Base-by-base conservation (phyloP, 768 basidiomycete species). In the Mrakia blollopis region DNA sequence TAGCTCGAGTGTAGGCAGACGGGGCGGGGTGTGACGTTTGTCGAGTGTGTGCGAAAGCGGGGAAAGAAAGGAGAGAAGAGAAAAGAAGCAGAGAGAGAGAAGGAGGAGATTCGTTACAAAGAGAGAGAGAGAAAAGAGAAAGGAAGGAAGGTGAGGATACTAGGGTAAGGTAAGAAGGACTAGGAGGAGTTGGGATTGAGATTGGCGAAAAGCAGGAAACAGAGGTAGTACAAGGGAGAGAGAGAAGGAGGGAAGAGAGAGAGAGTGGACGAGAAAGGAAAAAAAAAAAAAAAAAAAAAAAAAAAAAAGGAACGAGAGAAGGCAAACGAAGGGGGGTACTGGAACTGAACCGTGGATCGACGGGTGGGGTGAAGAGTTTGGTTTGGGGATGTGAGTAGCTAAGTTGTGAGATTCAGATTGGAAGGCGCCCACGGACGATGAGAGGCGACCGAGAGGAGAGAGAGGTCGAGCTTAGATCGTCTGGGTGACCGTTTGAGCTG, bases 401-500 rank as follows among this genome's bases (percentile, higher is more conserved):
- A 60, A 7, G 41, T 23, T 47, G 44, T 5, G 39, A 41, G 39
- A 11, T 5, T 41, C 5, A 11, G 5, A 41, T 41, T 41, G 44
- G 47, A 50, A 21, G 47, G 7, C 11, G 14, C 44, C 44, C 11
- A 50, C 47, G 47, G 11, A 41, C 21, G 30, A 61, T 35, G 52
- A 37, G 62, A 25, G 8, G n/a, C 18, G 41, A 52, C 11, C 28
- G 25, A 50, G 30, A 62, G 18, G 21, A 4, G 47, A 3, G 18
- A 74, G 63, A 16, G 28, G 25, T 1, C 14, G 25, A 54, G 44
- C 16, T n/a, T 78, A 78, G 67, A 78, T 74, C 57, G 77, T 78
- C 60, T 78, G 77, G 25, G 77, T 75, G 30, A 78, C 77, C 0
- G 77, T 60, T 60, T 78, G 77, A 81, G 79, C 28, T 78, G 84